A percentile compares a stretch with the other conserved stretches of the same genome.
Evolutionary conservation across 129 eudicot genomes (phyloP).

Genomic region (Pseudognaphalium luteoalbum): DNA sequence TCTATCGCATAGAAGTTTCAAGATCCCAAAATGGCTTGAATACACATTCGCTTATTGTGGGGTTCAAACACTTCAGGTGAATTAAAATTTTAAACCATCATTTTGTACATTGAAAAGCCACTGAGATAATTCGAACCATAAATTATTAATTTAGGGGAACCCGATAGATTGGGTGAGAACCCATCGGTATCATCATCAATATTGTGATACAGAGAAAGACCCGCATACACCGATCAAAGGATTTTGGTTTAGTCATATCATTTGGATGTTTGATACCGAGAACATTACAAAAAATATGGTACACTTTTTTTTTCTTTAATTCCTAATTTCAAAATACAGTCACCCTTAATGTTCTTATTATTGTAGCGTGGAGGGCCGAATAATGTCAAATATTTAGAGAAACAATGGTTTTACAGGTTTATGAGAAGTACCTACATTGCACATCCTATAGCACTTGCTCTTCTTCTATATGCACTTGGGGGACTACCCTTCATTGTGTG

Average conservation of each 20-base stretch:
- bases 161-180: slow-evolving; percentile 55
- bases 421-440: neutral
- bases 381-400: slow-evolving; percentile 15
- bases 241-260: slow-evolving; percentile 48
- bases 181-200: slow-evolving; percentile 51
- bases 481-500: slow-evolving; percentile 8
- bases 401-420: slow-evolving; percentile 6
- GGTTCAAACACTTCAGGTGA: slow-evolving; percentile 72
- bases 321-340: neutral
- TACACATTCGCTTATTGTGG: slow-evolving; percentile 83
- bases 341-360: neutral
- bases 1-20: slow-evolving; percentile 71
- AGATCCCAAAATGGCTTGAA: slow-evolving; percentile 89
- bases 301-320: neutral
- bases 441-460: slow-evolving; percentile 14
- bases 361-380: slow-evolving; percentile 22
- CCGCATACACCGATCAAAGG: slow-evolving; percentile 37
- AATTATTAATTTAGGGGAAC: slow-evolving; percentile 28
- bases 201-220: slow-evolving; percentile 34
- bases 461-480: slow-evolving; percentile 11
- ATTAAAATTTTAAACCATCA: neutral
- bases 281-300: slow-evolving; percentile 10
- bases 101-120: neutral
- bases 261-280: slow-evolving; percentile 36
- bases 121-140: neutral